A percentile compares a stretch with the other conserved stretches of the same genome.
phyloP scores from a whole-genome alignment of 176 grass and related monocot genomes.

The Juncus effusus region DNA sequence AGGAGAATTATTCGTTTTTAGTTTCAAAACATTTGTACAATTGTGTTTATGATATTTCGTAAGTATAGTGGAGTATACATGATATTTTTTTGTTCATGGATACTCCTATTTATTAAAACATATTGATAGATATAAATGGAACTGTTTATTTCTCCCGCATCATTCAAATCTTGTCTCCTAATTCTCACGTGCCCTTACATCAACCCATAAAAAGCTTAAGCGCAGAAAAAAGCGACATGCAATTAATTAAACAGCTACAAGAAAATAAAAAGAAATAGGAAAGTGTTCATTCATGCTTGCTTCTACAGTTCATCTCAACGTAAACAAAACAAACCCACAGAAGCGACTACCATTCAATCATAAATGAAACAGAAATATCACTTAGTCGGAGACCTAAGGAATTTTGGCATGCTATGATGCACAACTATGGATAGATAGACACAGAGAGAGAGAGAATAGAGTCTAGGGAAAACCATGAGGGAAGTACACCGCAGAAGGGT shows the following conservation, averaged over 20 bases:
- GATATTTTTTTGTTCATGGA: too few species aligned
- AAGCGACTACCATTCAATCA: background rate
- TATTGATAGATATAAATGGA: constrained; percentile 3
- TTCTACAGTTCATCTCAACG: constrained; percentile 22
- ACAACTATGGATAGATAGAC: background rate
- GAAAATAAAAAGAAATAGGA: constrained; percentile 14
- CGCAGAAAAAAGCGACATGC: constrained; percentile 3
- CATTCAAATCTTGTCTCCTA: constrained; percentile 12
- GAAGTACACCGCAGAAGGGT: constrained; percentile 60
- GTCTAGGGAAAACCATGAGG: constrained; percentile 59
- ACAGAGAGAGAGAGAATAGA: background rate
- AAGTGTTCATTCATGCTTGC: constrained; percentile 25
- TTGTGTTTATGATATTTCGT: too few species aligned
- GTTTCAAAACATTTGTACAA: too few species aligned
- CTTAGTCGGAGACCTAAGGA: background rate
- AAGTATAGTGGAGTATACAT: too few species aligned
- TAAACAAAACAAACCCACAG: constrained; percentile 16
- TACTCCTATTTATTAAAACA: background rate
- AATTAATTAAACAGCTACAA: constrained; percentile 25
- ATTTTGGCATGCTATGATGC: background rate
- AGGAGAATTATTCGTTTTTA: too few species aligned
- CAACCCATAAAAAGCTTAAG: constrained; percentile 4
- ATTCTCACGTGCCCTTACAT: constrained; percentile 17
- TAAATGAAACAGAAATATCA: constrained; percentile 20
- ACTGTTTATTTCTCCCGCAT: background rate